Conservation (phyloP, 2,329 filamentous ascomycete genomes). For the Cadophora gregata region DNA sequence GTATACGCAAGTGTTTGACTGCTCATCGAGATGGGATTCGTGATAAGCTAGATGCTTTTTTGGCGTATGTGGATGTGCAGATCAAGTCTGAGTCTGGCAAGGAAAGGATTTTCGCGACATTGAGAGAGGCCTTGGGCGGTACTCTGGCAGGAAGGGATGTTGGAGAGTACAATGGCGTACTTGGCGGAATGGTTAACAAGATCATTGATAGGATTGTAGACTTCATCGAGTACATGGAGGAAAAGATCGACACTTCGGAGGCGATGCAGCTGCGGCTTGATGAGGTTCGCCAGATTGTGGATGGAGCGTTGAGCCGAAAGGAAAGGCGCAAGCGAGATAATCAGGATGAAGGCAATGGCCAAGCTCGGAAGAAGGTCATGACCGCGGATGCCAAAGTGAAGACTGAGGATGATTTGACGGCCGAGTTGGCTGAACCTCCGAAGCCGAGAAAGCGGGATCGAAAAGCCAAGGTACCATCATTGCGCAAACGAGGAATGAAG, state of each 20-base stretch:
- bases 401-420: not conserved
- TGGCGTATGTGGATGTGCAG: not conserved
- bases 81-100: not conserved
- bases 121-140: not conserved
- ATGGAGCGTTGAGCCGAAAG: not conserved
- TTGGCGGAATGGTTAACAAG: slow-evolving; percentile 14
- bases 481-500: not conserved
- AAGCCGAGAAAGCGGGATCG: not conserved
- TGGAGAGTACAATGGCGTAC: not conserved
- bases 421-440: not conserved
- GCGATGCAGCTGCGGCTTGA: slow-evolving; percentile 7
- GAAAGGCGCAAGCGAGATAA: slow-evolving; percentile 8
- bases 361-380: slow-evolving; percentile 1
- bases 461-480: not conserved
- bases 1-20: not conserved
- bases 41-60: slow-evolving; percentile 14
- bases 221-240: slow-evolving; percentile 3
- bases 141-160: not conserved
- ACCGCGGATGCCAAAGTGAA: not conserved
- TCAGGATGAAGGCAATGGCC: not conserved
- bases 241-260: slow-evolving; percentile 3
- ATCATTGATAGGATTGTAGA: slow-evolving; percentile 2
- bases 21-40: slow-evolving; percentile 4
- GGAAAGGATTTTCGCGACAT: not conserved
- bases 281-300: not conserved